Conservation (phyloP, 202 grass and related monocot species). For the Setaria italica region DNA sequence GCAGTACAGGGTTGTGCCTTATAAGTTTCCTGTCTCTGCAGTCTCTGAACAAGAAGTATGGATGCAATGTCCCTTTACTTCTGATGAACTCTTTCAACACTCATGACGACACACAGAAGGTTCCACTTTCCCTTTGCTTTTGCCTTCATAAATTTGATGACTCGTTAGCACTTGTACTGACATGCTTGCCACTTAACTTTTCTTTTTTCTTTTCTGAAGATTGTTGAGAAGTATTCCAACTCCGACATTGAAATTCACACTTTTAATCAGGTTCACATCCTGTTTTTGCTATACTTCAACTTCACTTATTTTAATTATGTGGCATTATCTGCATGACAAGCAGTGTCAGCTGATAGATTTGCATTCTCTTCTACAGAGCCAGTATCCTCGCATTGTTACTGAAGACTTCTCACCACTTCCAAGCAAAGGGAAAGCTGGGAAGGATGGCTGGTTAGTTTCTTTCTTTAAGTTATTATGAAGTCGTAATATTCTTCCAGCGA, state of each 20-base stretch:
- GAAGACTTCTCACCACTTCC: conserved; percentile 89
- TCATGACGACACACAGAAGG: conserved; percentile 93
- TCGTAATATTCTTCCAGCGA: background rate
- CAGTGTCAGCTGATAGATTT: conserved; percentile 28
- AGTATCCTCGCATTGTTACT: conserved; percentile 85
- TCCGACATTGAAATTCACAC: conserved; percentile 95
- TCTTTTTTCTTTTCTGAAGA: conserved; percentile 57
- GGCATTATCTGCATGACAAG: conserved; percentile 13
- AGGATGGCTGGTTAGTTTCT: conserved; percentile 90
- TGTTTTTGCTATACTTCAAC: conserved; percentile 14
- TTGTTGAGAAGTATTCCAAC: conserved; percentile 94
- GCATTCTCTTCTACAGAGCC: conserved; percentile 69
- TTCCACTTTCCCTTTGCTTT: conserved; percentile 24
- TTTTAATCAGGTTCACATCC: conserved; percentile 77
- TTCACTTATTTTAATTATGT: conserved; percentile 22
- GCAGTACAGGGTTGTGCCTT: conserved; percentile 32
- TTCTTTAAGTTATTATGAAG: conserved; percentile 21
- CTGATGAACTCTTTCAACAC: conserved; percentile 99
- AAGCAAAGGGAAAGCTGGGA: conserved; percentile 75
- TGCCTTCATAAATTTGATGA: conserved; percentile 22
- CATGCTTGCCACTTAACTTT: conserved; percentile 35
- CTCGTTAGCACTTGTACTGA: conserved; percentile 34
- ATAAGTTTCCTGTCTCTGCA: conserved; percentile 52
- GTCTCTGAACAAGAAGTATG: conserved; percentile 99
- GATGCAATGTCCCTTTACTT: conserved; percentile 91